Evolutionary conservation across 1,284 basidiomycete species (phyloP).

Genomic region (Cutaneotrichosporon mucoides): DNA sequence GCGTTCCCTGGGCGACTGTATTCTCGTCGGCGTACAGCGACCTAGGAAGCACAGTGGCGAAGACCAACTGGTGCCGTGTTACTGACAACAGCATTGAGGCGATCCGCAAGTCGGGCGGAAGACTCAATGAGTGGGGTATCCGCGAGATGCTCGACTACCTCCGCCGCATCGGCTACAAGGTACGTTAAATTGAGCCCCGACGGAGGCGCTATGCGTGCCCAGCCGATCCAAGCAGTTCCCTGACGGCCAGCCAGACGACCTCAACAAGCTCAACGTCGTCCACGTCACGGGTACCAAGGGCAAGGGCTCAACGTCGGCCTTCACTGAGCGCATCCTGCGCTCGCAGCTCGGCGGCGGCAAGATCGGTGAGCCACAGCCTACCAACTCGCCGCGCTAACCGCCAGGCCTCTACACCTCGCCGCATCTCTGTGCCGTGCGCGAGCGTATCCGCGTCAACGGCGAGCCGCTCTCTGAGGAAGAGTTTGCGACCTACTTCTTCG

Average conservation of each 20-base stretch:
- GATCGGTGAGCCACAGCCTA: constrained; percentile 28
- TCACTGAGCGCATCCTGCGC: constrained; percentile 58
- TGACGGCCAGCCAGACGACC: constrained; percentile 63
- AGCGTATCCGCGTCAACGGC: constrained; percentile 92
- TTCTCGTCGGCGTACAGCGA: too few species aligned
- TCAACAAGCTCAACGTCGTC: constrained; percentile 86
- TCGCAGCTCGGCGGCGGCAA: constrained; percentile 32
- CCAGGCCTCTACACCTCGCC: constrained; percentile 92
- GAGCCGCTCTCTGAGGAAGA: constrained; percentile 78
- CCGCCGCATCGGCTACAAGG: constrained; percentile 77
- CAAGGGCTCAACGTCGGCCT: constrained; percentile 96
- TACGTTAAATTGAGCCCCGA: constrained; percentile 46
- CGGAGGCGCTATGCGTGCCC: too few species aligned
- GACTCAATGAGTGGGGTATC: constrained; percentile 67
- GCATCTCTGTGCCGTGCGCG: constrained; percentile 91
- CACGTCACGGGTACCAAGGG: constrained; percentile 99
- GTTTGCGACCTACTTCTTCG: constrained; percentile 90
- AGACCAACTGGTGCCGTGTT: too few species aligned
- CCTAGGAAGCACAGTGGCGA: too few species aligned
- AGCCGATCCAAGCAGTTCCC: too few species aligned
- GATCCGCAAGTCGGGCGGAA: constrained; percentile 69
- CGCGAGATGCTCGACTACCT: constrained; percentile 90
- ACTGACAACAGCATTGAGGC: constrained; percentile 60
- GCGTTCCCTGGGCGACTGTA: too few species aligned
- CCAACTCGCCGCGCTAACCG: background rate